These are phyloP conservation scores for Tetradesmus obliquus DNA, from an alignment of 139 green algal genomes.

Conservation along the genomic window DNA sequence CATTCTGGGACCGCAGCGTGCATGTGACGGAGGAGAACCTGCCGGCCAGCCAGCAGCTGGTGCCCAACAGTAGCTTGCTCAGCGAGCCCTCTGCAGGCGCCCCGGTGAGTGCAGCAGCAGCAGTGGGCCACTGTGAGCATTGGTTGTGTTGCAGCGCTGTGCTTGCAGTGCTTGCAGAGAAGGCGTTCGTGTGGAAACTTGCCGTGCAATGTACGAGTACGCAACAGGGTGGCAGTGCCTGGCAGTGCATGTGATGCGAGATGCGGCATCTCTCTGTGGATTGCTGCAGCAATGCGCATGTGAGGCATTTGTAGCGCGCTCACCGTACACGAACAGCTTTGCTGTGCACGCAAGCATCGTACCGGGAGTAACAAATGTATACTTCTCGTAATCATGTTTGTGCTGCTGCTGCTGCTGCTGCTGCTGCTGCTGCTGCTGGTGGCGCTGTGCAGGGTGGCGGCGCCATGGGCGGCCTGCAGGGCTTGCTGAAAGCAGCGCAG, in stretches of 20 bases:
- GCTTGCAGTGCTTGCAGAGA: too few species aligned
- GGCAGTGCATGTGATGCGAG: neutral
- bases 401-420: too few species aligned
- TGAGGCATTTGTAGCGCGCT: too few species aligned
- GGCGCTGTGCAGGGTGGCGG: neutral
- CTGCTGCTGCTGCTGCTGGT: neutral
- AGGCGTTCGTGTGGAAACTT: too few species aligned
- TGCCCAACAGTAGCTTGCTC: constrained; percentile 34
- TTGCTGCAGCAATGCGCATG: too few species aligned
- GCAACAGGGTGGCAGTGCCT: neutral
- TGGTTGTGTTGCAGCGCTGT: neutral
- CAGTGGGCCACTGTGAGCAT: neutral
- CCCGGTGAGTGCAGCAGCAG: neutral
- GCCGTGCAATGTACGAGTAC: too few species aligned
- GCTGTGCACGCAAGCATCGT: too few species aligned
- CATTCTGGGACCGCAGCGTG: constrained; percentile 67
- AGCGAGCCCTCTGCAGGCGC: neutral
- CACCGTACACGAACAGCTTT: too few species aligned
- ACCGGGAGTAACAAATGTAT: too few species aligned
- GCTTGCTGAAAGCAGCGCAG: constrained; percentile 45
- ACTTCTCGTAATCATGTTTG: too few species aligned
- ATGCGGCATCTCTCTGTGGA: neutral
- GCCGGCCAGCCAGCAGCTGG: constrained; percentile 25
- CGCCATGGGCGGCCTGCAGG: constrained; percentile 22
- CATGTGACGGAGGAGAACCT: constrained; percentile 50